Evolutionary conservation across 2,329 filamentous ascomycete species (phyloP), one percentile per base, ranked within the genome.

Genomic region (Ceratocystis destructans): DNA sequence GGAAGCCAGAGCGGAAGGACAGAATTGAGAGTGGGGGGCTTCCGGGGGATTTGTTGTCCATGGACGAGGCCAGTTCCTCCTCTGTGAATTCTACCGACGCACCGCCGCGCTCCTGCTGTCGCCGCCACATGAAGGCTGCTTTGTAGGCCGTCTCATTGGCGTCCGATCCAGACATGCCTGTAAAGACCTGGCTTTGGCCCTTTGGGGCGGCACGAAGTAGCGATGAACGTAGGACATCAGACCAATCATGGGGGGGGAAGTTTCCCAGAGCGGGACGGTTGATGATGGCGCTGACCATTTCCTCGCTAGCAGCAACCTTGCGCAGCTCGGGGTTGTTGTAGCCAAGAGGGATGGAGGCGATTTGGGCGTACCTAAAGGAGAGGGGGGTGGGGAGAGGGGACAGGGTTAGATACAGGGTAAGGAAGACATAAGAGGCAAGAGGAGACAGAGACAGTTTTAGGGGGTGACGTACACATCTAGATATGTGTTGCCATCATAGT

Each of bases 61-160:
- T 89, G 71, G 82, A 80, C 2, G 84, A 85, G 66, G 75, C 71
- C 64, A 88, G 80, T 73, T 93, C 89, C 72, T 88, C 83, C 33
- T 82, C 77, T 5, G 85, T 84, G 78, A 90, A 92, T 37, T 88
- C 87, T 53, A 83, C 86, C 61, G 84, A 76, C 66, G 83, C 78
- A 48, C 87, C 87, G 53, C 87, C 87, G 71, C 89, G 87, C 79
- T 90, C 79, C 68, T 84, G 80, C 72, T 87, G 87, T 62, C 86
- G 82, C 75, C 85, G 85, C 78, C 85, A 90, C 86, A 93, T 93
- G 77, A 92, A 91, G 31, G 89, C 88, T 15, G 89, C 89, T 78
- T 93, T 93, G 82, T 88, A 93, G 66, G 89, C 89, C 62, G 88
- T 86, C 77, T 93, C 89, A 76, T 92, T 92, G 75, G 89, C 89